These are phyloP conservation scores for Pisolithus microcarpus DNA, from an alignment of 768 basidiomycete genomes.

Conservation along the genomic window DNA sequence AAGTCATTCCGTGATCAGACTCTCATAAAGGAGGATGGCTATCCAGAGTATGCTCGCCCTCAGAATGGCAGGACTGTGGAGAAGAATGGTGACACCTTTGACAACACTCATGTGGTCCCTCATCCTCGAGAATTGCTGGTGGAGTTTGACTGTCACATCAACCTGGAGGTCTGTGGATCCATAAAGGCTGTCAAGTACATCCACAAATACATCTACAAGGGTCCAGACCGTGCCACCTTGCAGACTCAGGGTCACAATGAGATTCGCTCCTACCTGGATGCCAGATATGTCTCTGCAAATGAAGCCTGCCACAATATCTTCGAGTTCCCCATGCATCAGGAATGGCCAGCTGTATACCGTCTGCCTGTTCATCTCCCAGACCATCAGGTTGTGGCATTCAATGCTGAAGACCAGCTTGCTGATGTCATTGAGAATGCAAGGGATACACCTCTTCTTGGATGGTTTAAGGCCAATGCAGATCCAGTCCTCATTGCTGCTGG, in stretches of 20 bases:
- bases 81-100: constrained; percentile 14
- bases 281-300: constrained; percentile 30
- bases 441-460: constrained; percentile 24
- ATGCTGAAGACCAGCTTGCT: constrained; percentile 24
- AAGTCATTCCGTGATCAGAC: constrained; percentile 32
- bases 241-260: constrained; percentile 28
- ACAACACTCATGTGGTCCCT: constrained; percentile 38
- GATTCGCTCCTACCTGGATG: constrained; percentile 29
- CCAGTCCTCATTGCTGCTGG: neutral
- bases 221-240: constrained; percentile 34
- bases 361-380: constrained; percentile 38
- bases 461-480: constrained; percentile 25
- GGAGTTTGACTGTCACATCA: constrained; percentile 41
- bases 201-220: constrained; percentile 35
- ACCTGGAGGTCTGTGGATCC: constrained; percentile 33
- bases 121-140: constrained; percentile 28
- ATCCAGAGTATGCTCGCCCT: constrained; percentile 31
- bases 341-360: constrained; percentile 30
- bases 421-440: constrained; percentile 13
- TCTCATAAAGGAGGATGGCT: constrained; percentile 30
- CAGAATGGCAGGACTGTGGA: constrained; percentile 28
- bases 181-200: constrained; percentile 37
- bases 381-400: constrained; percentile 32
- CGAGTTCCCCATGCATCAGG: constrained; percentile 25
- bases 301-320: constrained; percentile 34